A percentile compares a stretch with the other conserved stretches of the same genome.
phyloP scores from a whole-genome alignment of 2,329 filamentous ascomycete species.

The Leptodontidium sp. region DNA sequence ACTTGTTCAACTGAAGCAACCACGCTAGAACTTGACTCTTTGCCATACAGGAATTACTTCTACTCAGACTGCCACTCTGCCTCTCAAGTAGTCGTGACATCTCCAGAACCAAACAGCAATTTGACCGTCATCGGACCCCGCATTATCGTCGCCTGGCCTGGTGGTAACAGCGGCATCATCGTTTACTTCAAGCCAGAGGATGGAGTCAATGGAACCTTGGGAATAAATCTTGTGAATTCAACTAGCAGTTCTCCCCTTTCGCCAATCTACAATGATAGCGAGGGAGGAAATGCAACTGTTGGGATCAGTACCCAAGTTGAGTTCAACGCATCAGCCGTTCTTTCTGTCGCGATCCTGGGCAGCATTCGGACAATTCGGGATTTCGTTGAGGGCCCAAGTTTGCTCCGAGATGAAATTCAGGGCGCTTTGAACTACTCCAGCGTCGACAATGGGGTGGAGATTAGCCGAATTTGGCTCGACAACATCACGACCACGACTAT shows the following conservation, averaged over 20 bases:
- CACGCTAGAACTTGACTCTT: constrained; percentile 39
- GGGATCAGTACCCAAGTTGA: constrained; percentile 62
- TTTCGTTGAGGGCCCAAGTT: constrained; percentile 64
- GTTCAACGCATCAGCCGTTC: constrained; percentile 64
- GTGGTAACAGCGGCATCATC: constrained; percentile 68
- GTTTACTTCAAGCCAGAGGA: constrained; percentile 64
- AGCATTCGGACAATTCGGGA: constrained; percentile 70
- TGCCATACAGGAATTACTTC: constrained; percentile 71
- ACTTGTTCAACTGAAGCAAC: constrained; percentile 28
- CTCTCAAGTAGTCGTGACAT: constrained; percentile 68
- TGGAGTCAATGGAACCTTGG: constrained; percentile 61
- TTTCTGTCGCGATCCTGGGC: constrained; percentile 66
- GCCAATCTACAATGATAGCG: constrained; percentile 51
- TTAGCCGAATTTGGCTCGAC: constrained; percentile 68
- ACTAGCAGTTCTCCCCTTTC: constrained; percentile 55
- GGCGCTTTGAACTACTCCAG: constrained; percentile 56
- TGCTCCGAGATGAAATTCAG: constrained; percentile 62
- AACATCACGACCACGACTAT: constrained; percentile 65
- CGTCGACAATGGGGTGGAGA: constrained; percentile 52
- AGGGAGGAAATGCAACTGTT: constrained; percentile 52
- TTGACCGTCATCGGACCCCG: constrained; percentile 63
- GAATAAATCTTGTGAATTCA: constrained; percentile 60
- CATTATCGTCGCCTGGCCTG: constrained; percentile 70
- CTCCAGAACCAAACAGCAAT: constrained; percentile 60
- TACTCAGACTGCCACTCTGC: constrained; percentile 69